A percentile compares a stretch with the other conserved stretches of the same genome.
Conservation (phyloP, 2,329 filamentous ascomycete genomes). For the Aspergillus ochraceus region DNA sequence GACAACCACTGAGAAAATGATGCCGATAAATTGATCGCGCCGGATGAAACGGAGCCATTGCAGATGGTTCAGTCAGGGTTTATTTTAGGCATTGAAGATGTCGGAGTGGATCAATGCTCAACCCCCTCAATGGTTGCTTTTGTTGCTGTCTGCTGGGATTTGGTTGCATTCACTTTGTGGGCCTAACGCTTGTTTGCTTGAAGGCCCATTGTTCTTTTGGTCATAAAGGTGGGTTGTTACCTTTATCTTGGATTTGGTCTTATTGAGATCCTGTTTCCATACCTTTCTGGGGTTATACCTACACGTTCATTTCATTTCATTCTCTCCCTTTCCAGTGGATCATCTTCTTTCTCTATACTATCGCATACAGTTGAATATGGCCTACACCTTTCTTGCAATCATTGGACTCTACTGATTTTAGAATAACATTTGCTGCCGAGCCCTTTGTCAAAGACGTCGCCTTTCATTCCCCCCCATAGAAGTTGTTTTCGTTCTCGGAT, state of each 20-base stretch:
- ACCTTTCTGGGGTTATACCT: neutral
- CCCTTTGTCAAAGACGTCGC: neutral
- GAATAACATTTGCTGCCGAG: conserved; percentile 18
- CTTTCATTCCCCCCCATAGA: neutral
- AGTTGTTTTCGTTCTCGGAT: neutral
- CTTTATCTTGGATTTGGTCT: neutral
- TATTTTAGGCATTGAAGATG: neutral
- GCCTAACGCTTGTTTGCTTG: neutral
- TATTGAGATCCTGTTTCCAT: neutral
- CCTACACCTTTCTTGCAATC: neutral
- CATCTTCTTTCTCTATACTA: conserved; percentile 14
- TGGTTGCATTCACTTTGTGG: neutral
- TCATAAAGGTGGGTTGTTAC: conserved; percentile 5
- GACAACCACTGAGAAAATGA: conserved; percentile 15
- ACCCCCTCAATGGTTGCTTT: neutral
- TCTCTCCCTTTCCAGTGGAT: conserved; percentile 7
- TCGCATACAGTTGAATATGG: neutral
- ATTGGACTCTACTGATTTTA: neutral
- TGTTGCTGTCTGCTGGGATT: neutral
- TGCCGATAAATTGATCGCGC: conserved; percentile 15
- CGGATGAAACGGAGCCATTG: conserved; percentile 26
- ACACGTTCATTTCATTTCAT: neutral
- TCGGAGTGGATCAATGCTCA: neutral
- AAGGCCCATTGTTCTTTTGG: neutral
- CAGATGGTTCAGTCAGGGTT: neutral